Percentiles rank a stretch among this genome's conserved stretches.
Evolutionary conservation across 805 yeast genomes (phyloP).

Genomic region (Ogataea angusta): DNA sequence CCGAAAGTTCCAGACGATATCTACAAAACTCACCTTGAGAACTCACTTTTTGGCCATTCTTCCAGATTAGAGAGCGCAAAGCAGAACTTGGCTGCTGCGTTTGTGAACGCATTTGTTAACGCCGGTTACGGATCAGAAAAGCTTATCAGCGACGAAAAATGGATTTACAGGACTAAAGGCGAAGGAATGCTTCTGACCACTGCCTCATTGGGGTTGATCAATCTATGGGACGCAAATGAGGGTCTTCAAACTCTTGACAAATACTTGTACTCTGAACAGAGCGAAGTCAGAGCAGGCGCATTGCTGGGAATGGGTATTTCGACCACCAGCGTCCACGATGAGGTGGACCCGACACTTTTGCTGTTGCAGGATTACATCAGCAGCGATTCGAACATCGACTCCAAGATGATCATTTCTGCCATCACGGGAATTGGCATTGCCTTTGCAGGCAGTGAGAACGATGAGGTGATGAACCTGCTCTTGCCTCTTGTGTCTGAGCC

Average conservation of each 20-base stretch:
- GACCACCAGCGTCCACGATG: slow-evolving; percentile 92
- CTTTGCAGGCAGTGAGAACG: slow-evolving; percentile 90
- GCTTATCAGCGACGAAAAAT: slow-evolving; percentile 64
- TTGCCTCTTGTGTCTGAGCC: slow-evolving; percentile 81
- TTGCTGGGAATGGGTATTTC: slow-evolving; percentile 91
- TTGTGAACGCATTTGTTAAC: slow-evolving; percentile 88
- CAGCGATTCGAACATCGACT: slow-evolving; percentile 48
- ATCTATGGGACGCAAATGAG: slow-evolving; percentile 86
- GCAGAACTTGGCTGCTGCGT: slow-evolving; percentile 91
- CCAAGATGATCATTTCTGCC: slow-evolving; percentile 70
- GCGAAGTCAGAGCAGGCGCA: slow-evolving; percentile 93
- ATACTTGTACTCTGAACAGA: slow-evolving; percentile 80
- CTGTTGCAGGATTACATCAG: slow-evolving; percentile 70
- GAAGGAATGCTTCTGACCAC: slow-evolving; percentile 89
- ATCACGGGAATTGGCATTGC: slow-evolving; percentile 91
- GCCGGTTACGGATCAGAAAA: slow-evolving; percentile 89
- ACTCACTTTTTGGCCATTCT: slow-evolving; percentile 50
- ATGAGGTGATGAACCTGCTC: slow-evolving; percentile 71
- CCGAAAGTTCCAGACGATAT: slow-evolving; percentile 95
- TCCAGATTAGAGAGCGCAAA: slow-evolving; percentile 80
- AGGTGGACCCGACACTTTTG: slow-evolving; percentile 87
- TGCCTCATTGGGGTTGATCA: slow-evolving; percentile 85
- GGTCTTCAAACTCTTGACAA: slow-evolving; percentile 90
- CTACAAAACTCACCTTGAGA: slow-evolving; percentile 86
- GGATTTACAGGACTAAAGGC: slow-evolving; percentile 92